Conservation (phyloP, 2,329 filamentous ascomycete species). For the Paraphoma chrysanthemicola region DNA sequence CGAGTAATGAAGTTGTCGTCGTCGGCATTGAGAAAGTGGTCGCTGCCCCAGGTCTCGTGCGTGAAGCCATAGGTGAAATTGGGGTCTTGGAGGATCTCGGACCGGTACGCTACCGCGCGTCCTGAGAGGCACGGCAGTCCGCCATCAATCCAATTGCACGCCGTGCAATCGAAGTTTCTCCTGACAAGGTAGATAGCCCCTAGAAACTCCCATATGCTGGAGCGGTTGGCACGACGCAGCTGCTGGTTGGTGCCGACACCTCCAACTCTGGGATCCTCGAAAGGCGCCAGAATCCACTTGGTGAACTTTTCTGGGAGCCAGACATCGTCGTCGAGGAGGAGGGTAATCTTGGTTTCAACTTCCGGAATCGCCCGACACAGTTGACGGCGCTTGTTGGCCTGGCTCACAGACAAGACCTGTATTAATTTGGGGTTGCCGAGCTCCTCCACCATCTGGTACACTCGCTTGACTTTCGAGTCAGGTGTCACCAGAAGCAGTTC, state of each 20-base stretch:
- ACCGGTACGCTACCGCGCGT: constrained; percentile 89
- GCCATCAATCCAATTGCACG: constrained; percentile 92
- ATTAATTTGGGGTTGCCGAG: constrained; percentile 64
- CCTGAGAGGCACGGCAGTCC: constrained; percentile 97
- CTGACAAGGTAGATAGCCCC: constrained; percentile 91
- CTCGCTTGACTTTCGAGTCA: constrained; percentile 74
- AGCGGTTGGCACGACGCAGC: constrained; percentile 72
- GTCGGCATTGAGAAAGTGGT: constrained; percentile 91
- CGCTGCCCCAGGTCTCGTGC: constrained; percentile 73
- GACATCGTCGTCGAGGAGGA: constrained; percentile 96
- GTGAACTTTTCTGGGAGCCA: constrained; percentile 87
- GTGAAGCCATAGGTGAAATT: constrained; percentile 89
- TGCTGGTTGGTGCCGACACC: constrained; percentile 93
- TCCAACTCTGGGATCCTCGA: constrained; percentile 82
- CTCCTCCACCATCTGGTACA: constrained; percentile 64
- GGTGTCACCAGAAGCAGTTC: constrained; percentile 89
- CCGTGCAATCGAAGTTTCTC: constrained; percentile 95
- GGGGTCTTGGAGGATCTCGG: constrained; percentile 83
- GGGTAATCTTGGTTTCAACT: constrained; percentile 81
- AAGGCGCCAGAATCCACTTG: constrained; percentile 91
- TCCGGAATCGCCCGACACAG: constrained; percentile 90
- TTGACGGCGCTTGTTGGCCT: constrained; percentile 94
- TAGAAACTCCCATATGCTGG: constrained; percentile 82
- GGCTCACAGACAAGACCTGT: constrained; percentile 75
- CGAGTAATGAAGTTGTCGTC: constrained; percentile 98